Evolutionary conservation across 768 basidiomycete genomes (phyloP).

Genomic region (Collybiopsis confluens): DNA sequence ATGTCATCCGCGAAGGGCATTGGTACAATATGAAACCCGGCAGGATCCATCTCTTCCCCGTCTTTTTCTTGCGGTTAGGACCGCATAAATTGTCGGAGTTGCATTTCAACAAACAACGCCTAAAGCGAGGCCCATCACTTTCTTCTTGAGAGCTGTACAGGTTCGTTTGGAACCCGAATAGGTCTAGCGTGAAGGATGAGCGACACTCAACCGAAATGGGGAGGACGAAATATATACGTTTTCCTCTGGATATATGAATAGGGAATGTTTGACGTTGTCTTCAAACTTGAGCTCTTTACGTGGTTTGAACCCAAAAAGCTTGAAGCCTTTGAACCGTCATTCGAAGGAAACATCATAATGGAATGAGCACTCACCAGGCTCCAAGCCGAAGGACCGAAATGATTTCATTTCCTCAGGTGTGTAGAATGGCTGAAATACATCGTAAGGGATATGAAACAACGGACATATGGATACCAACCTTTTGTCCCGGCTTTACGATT

Average conservation of each 20-base stretch:
- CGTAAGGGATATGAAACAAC: slow-evolving; percentile 2
- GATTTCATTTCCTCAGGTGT: slow-evolving; percentile 77
- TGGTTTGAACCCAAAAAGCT: slow-evolving; percentile 89
- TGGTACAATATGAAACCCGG: slow-evolving; percentile 89
- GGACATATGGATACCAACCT: slow-evolving; percentile 33
- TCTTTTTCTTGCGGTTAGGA: slow-evolving; percentile 86
- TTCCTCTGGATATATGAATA: slow-evolving; percentile 92
- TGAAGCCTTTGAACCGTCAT: slow-evolving; percentile 52
- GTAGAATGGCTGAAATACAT: slow-evolving; percentile 79
- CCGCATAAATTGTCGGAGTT: slow-evolving; percentile 74
- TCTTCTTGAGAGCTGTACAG: slow-evolving; percentile 81
- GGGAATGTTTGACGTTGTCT: slow-evolving; percentile 88
- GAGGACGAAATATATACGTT: slow-evolving; percentile 51
- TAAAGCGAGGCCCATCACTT: slow-evolving; percentile 78
- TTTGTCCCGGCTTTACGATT: slow-evolving; percentile 42
- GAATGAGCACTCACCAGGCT: slow-evolving; percentile 51
- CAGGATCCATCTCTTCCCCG: slow-evolving; percentile 66
- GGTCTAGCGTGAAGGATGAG: slow-evolving; percentile 31
- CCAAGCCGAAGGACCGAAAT: slow-evolving; percentile 76
- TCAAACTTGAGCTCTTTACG: slow-evolving; percentile 67
- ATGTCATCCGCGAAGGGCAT: slow-evolving; percentile 97
- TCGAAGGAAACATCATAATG: background rate
- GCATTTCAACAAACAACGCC: slow-evolving; percentile 66
- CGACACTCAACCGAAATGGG: background rate
- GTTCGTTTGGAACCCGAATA: slow-evolving; percentile 92